Conservation (phyloP, 2,329 filamentous ascomycete species). For the Neofusicoccum parvum region DNA sequence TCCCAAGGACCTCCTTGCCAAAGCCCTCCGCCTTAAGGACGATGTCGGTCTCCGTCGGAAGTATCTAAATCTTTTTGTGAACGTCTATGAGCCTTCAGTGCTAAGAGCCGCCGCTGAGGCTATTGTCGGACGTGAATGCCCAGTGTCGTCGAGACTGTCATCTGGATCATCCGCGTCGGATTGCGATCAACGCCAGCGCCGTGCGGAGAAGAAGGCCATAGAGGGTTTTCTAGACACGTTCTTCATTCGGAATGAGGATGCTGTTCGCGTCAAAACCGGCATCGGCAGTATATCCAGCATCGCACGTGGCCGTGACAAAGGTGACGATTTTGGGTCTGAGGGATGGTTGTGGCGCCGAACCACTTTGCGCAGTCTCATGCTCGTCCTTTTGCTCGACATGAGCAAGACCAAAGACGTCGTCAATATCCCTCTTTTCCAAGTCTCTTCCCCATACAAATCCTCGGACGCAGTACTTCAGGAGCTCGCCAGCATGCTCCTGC, state of each 20-base stretch:
- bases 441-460: slow-evolving; percentile 57
- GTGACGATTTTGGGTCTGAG: slow-evolving; percentile 45
- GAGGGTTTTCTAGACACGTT: slow-evolving; percentile 60
- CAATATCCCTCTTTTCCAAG: slow-evolving; percentile 53
- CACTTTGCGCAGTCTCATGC: slow-evolving; percentile 60
- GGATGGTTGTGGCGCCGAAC: slow-evolving; percentile 58
- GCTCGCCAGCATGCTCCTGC: slow-evolving; percentile 57
- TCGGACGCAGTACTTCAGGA: slow-evolving; percentile 57
- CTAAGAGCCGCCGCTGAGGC: slow-evolving; percentile 60
- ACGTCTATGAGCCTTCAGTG: slow-evolving; percentile 56
- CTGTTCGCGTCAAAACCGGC: slow-evolving; percentile 42
- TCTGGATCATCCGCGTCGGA: slow-evolving; percentile 39
- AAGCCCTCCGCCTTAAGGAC: slow-evolving; percentile 51
- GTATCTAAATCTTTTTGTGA: slow-evolving; percentile 60
- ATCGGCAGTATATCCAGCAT: slow-evolving; percentile 43
- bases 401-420: slow-evolving; percentile 46
- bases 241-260: slow-evolving; percentile 61
- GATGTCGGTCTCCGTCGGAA: slow-evolving; percentile 61
- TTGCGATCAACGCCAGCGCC: slow-evolving; percentile 36
- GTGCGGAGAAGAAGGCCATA: slow-evolving; percentile 46
- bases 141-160: slow-evolving; percentile 38
- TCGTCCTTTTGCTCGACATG: slow-evolving; percentile 62
- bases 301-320: slow-evolving; percentile 34
- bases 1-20: slow-evolving; percentile 54
- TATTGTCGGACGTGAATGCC: slow-evolving; percentile 58